Evolutionary conservation across 176 grass and related monocot genomes (phyloP).

Genomic region (Oryza officinalis): DNA sequence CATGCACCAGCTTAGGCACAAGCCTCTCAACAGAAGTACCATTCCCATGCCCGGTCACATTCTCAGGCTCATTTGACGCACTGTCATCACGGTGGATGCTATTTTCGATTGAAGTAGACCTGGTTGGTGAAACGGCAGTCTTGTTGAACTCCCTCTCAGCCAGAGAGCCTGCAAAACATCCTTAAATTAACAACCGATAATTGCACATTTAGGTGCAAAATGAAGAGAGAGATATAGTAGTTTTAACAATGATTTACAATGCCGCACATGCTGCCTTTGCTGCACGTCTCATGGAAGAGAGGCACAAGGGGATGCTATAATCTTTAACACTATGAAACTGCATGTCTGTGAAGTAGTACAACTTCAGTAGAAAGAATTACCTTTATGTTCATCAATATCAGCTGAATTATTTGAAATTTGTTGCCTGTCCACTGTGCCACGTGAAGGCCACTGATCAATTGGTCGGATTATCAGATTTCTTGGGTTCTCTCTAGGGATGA

Average conservation of each 20-base stretch:
- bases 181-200: conserved; percentile 8
- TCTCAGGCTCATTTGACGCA: conserved; percentile 27
- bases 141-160: conserved; percentile 33
- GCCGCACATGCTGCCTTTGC: neutral
- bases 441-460: conserved; percentile 75
- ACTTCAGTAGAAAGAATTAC: conserved; percentile 34
- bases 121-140: conserved; percentile 17
- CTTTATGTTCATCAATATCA: conserved; percentile 44
- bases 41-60: conserved; percentile 31
- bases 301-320: neutral
- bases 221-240: neutral
- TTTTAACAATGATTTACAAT: neutral
- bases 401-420: conserved; percentile 43
- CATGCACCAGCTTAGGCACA: conserved; percentile 63
- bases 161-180: conserved; percentile 37
- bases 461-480: conserved; percentile 81
- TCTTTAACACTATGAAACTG: neutral
- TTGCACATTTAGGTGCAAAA: neutral
- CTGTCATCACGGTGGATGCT: conserved; percentile 22
- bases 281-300: neutral
- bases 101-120: conserved; percentile 41
- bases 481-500: conserved; percentile 94
- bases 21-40: conserved; percentile 46
- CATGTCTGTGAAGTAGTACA: neutral
- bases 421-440: conserved; percentile 30